Evolutionary conservation across 2,329 filamentous ascomycete genomes (phyloP).

Genomic region (Davidsoniella eucalypti): DNA sequence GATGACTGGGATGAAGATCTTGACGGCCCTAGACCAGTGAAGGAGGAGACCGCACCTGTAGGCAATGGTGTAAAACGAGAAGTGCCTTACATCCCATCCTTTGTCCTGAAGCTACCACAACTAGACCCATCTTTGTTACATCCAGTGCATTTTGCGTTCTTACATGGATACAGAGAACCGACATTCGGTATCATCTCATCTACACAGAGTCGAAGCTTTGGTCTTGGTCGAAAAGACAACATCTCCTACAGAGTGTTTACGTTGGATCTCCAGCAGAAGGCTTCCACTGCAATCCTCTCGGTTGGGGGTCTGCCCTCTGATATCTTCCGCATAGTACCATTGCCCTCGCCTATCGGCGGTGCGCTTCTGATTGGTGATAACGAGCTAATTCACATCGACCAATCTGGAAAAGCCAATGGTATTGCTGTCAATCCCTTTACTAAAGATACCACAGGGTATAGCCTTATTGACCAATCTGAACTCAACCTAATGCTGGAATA

Average conservation of each 20-base stretch:
- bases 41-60: constrained; percentile 21
- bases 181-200: constrained; percentile 91
- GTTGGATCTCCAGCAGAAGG: constrained; percentile 79
- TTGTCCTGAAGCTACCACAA: constrained; percentile 78
- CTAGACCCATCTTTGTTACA: constrained; percentile 77
- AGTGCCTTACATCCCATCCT: constrained; percentile 66
- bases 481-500: constrained; percentile 67
- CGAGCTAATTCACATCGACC: constrained; percentile 86
- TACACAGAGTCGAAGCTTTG: constrained; percentile 52
- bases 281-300: constrained; percentile 82
- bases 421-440: constrained; percentile 87
- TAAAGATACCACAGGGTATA: constrained; percentile 65
- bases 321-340: constrained; percentile 62
- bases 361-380: constrained; percentile 76
- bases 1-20: constrained; percentile 77
- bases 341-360: constrained; percentile 77
- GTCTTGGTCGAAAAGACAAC: constrained; percentile 70
- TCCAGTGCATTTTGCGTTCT: constrained; percentile 78
- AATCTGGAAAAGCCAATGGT: constrained; percentile 83
- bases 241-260: constrained; percentile 90
- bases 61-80: constrained; percentile 31
- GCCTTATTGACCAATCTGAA: constrained; percentile 71
- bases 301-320: constrained; percentile 77
- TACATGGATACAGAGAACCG: constrained; percentile 93
- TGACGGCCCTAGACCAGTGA: constrained; percentile 47